Evolutionary conservation across 148 eudicot genomes (phyloP).

Genomic region (Cornus kousa): DNA sequence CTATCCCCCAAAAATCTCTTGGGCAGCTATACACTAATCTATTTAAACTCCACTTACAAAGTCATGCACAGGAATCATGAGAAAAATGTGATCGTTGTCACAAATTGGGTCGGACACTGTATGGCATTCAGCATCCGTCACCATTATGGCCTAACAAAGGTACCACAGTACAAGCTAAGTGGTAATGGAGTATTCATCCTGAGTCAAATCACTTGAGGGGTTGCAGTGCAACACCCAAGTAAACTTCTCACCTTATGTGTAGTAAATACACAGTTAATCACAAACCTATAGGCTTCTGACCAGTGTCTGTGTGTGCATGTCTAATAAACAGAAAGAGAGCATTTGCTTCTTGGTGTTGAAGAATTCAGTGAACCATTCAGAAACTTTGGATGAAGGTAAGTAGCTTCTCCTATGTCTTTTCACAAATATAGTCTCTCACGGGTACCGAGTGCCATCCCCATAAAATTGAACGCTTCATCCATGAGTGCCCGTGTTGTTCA

Average conservation of each 20-base stretch:
- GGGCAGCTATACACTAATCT: background rate
- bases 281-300: background rate
- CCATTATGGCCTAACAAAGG: background rate
- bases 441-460: background rate
- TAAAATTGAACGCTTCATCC: background rate
- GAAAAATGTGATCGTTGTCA: background rate
- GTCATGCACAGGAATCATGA: background rate
- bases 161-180: background rate
- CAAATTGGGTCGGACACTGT: background rate
- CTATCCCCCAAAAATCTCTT: background rate
- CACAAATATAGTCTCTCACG: background rate
- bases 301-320: background rate
- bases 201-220: background rate
- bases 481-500: background rate
- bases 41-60: background rate
- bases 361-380: background rate
- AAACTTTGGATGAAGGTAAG: background rate
- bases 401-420: background rate
- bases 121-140: no score
- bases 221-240: background rate
- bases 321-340: no score
- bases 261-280: background rate
- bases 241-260: background rate
- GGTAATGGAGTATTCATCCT: background rate
- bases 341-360: no score